Percentiles rank a stretch among this genome's conserved stretches.
These are phyloP conservation scores for Rhypophila decipiens DNA, from an alignment of 495 filamentous ascomycete species.

Conservation along the genomic window DNA sequence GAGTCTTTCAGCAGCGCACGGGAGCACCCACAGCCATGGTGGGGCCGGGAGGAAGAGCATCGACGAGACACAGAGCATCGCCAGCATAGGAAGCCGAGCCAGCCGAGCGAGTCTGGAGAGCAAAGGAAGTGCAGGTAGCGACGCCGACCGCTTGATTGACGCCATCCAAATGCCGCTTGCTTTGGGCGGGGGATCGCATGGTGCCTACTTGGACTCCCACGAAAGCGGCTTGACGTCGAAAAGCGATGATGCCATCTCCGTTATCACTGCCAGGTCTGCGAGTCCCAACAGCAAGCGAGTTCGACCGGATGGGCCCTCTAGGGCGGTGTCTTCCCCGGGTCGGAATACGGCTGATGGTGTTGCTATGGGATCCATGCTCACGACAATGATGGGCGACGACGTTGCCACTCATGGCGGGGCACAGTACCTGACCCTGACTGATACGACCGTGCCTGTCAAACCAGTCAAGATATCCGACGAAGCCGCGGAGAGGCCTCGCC, in stretches of 20 bases:
- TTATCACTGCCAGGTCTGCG: conserved; percentile 9
- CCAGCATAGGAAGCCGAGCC: conserved; percentile 34
- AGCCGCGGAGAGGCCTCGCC: conserved; percentile 14
- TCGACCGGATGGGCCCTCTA: conserved; percentile 1
- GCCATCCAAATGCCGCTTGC: conserved; percentile 61
- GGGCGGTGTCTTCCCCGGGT: conserved; percentile 10
- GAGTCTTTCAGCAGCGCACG: conserved; percentile 14
- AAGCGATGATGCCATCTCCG: neutral
- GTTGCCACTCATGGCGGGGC: conserved; percentile 10
- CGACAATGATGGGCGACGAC: neutral
- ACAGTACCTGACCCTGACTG: conserved; percentile 24
- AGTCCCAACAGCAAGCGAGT: conserved; percentile 13
- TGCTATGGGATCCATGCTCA: neutral
- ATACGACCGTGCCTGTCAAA: conserved; percentile 31
- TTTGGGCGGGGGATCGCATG: conserved; percentile 31
- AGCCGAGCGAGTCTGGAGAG: conserved; percentile 19
- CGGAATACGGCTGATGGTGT: neutral
- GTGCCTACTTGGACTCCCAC: conserved; percentile 8
- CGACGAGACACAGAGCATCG: conserved; percentile 39
- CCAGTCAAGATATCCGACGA: conserved; percentile 36
- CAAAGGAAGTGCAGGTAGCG: conserved; percentile 53
- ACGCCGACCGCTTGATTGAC: conserved; percentile 69
- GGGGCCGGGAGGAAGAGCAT: conserved; percentile 22
- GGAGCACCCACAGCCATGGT: conserved; percentile 9
- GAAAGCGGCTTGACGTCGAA: no score